Conservation (phyloP, 2,329 filamentous ascomycete genomes). For the Cordyceps cateniannulata region DNA sequence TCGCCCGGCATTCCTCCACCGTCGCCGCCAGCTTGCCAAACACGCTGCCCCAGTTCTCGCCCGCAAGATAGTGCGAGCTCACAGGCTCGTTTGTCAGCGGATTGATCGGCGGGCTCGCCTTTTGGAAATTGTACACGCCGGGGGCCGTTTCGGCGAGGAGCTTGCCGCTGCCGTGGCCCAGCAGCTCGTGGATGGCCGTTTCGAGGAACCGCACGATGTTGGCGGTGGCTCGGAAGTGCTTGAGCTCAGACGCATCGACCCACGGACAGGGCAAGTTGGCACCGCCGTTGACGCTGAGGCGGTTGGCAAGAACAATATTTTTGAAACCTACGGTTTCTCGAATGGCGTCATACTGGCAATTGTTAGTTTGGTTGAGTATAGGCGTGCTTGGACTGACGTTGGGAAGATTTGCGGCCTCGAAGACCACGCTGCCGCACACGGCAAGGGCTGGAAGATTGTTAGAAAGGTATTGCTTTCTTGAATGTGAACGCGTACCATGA, state of each 20-base stretch:
- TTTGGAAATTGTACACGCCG: neutral
- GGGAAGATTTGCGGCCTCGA: neutral
- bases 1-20: neutral
- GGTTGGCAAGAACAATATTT: constrained; percentile 55
- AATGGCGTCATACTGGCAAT: constrained; percentile 41
- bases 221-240: neutral
- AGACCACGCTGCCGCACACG: neutral
- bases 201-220: neutral
- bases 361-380: neutral
- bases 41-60: neutral
- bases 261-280: constrained; percentile 11
- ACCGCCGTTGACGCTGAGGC: constrained; percentile 46
- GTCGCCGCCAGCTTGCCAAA: neutral
- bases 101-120: neutral
- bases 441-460: too few relatives aligned
- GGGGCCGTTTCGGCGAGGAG: neutral
- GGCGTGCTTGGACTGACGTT: neutral
- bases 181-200: constrained; percentile 26
- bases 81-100: neutral
- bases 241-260: neutral
- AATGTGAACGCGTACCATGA: constrained; percentile 44
- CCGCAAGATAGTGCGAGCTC: neutral
- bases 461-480: neutral
- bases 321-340: constrained; percentile 56
- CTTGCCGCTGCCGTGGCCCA: neutral